phyloP scores from a whole-genome alignment of 2,329 filamentous ascomycete genomes.

The Chaetomiaceae sp. region DNA sequence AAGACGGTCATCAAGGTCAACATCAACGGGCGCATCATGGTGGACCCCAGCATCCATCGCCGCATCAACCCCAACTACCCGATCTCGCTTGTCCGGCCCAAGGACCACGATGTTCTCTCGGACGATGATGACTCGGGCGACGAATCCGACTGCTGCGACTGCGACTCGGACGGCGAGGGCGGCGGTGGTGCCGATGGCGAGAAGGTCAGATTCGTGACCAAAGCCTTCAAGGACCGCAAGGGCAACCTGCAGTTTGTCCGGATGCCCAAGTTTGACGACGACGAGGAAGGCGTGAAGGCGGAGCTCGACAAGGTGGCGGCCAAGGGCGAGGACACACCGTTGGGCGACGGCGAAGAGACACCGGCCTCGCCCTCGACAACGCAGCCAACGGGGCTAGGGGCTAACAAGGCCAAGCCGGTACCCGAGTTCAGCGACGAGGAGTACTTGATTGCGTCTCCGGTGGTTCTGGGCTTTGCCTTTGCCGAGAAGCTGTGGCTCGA shows the following conservation, averaged over 20 bases:
- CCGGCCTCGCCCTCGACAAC: not conserved
- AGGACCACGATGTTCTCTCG: conserved; percentile 59
- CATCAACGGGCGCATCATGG: conserved; percentile 82
- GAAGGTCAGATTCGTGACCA: conserved; percentile 45
- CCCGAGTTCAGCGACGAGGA: conserved; percentile 74
- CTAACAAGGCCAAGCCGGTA: conserved; percentile 27
- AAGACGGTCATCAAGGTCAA: conserved; percentile 71
- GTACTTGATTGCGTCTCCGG: conserved; percentile 74
- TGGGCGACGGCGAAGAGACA: conserved; percentile 12
- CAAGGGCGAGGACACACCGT: conserved; percentile 24
- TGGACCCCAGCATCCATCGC: conserved; percentile 77
- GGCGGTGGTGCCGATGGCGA: conserved; percentile 41
- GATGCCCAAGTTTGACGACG: conserved; percentile 33
- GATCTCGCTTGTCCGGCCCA: conserved; percentile 67
- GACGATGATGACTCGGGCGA: conserved; percentile 45
- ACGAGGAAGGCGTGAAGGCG: conserved; percentile 37
- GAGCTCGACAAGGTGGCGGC: conserved; percentile 51
- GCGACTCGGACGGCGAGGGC: conserved; percentile 35
- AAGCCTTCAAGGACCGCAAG: conserved; percentile 44
- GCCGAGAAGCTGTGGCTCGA: conserved; percentile 88
- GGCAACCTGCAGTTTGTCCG: conserved; percentile 34
- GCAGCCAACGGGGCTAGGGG: conserved; percentile 14
- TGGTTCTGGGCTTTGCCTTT: conserved; percentile 83
- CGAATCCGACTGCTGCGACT: conserved; percentile 36
- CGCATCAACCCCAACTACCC: conserved; percentile 83